Conservation (phyloP, 441 rosid genomes). For the Populus hybrid region DNA sequence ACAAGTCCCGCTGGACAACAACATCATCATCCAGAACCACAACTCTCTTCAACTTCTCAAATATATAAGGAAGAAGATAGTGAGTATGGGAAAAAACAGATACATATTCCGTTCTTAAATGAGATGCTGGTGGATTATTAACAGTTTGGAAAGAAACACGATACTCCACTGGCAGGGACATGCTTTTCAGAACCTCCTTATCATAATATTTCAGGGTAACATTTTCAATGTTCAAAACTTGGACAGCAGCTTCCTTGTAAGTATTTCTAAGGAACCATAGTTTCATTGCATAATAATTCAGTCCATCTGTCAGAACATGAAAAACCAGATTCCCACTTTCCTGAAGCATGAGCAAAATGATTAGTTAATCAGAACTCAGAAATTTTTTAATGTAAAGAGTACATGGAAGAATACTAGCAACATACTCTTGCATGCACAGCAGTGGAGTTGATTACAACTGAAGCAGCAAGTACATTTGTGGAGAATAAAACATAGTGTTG, state of each 20-base stretch:
- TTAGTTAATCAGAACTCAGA: constrained; percentile 18
- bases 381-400: constrained; percentile 14
- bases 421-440: constrained; percentile 62
- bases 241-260: constrained; percentile 56
- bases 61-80: constrained; percentile 77
- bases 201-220: constrained; percentile 45
- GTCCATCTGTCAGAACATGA: constrained; percentile 84
- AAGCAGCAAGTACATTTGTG: constrained; percentile 72
- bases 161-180: constrained; percentile 73
- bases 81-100: constrained; percentile 74
- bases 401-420: constrained; percentile 9
- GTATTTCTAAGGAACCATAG: constrained; percentile 69
- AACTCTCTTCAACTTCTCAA: constrained; percentile 56
- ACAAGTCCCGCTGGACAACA: constrained; percentile 64
- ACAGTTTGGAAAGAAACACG: constrained; percentile 54
- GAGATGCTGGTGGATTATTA: constrained; percentile 35
- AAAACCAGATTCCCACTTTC: constrained; percentile 72
- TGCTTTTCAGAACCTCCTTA: constrained; percentile 34
- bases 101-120: constrained; percentile 54
- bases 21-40: constrained; percentile 85
- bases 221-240: constrained; percentile 69
- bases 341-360: constrained; percentile 49
- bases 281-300: constrained; percentile 82
- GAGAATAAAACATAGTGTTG: constrained; percentile 78
- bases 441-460: constrained; percentile 92